Base-by-base conservation (phyloP, 2,329 filamentous ascomycete genomes). In the Helminthosporium solani region DNA sequence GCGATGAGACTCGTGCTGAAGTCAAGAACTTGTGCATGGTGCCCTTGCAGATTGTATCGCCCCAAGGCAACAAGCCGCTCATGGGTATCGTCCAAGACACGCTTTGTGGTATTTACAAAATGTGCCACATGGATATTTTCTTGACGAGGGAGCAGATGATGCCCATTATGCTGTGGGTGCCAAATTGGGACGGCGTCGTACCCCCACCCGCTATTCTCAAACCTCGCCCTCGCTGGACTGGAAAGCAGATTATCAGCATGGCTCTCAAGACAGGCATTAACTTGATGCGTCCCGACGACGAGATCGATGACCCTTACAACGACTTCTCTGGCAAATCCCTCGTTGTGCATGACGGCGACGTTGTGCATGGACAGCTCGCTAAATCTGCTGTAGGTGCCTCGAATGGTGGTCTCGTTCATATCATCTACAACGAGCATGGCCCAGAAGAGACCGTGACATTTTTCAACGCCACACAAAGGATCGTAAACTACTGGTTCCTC, bases 61-160 rank as follows among this genome's bases (percentile, higher is more conserved):
- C 94, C 3, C 94, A 99, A 72, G 86, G 91, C 66, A 99, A 99
- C 73, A 88, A 89, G 46, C 95, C 94, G 37, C 80, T 99, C 46
- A 99, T 99, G 95, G 95, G 95, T 83, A 97, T 99, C 58, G 94
- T 99, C 18, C 94, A 99, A 71, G 94, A 99, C 71, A 96, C 92
- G 19, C 80, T 99, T 48, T 94, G 91, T 57, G 94, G 95, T 73
- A 86, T 90, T 34, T 99, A 96, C 82, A 99, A 99, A 77, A 85
- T 99, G 58, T 46, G 43, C 28, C 47, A 96, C 88, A 62, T 87
- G 90, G 94, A 99, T 70, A 84, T 89, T 23, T 96, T 99, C 74
- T 75, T 99, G 48, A 87, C 83, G 46, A 91, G 92, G 69, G 87
- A 96, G 58, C 80, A 91, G 67, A 87, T 99, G 54, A 97, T 96